Conservation (phyloP, 441 rosid species). For the Adansonia grandidieri region DNA sequence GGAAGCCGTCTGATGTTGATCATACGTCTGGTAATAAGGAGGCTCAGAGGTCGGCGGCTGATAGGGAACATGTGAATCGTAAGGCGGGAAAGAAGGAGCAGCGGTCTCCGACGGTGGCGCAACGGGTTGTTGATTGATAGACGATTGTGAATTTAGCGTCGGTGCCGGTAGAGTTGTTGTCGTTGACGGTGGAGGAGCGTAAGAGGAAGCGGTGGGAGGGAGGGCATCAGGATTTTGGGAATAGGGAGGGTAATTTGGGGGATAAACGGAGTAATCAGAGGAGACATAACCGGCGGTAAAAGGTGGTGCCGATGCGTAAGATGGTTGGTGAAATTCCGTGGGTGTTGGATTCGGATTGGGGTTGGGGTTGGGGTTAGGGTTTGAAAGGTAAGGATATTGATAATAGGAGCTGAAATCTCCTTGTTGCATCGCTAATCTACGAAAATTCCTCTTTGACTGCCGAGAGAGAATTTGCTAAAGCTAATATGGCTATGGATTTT, state of each 20-base stretch:
- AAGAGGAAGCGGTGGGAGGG: constrained; percentile 72
- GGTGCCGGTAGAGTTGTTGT: constrained; percentile 38
- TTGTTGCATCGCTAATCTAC: constrained; percentile 60
- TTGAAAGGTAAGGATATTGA: constrained; percentile 49
- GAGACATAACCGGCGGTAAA: constrained; percentile 50
- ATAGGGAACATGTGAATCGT: constrained; percentile 63
- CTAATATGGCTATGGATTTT: background rate
- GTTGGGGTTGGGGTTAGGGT: constrained; percentile 35
- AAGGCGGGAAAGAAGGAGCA: constrained; percentile 54
- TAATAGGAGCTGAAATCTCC: constrained; percentile 79
- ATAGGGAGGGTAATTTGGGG: constrained; percentile 58
- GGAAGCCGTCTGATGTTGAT: constrained; percentile 61
- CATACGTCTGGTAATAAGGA: constrained; percentile 54
- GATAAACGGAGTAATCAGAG: constrained; percentile 57
- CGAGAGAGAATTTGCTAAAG: background rate
- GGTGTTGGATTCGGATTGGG: constrained; percentile 31
- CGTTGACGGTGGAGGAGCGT: constrained; percentile 42
- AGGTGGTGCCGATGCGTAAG: constrained; percentile 93
- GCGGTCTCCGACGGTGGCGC: constrained; percentile 37
- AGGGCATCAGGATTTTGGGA: constrained; percentile 60
- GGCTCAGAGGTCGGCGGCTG: constrained; percentile 58
- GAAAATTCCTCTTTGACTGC: constrained; percentile 13
- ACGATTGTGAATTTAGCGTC: constrained; percentile 39
- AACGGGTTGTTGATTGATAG: constrained; percentile 37
- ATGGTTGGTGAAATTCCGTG: constrained; percentile 53